These are phyloP conservation scores for Yamadazyma akitaensis DNA, from an alignment of 805 yeast species.

Conservation along the genomic window DNA sequence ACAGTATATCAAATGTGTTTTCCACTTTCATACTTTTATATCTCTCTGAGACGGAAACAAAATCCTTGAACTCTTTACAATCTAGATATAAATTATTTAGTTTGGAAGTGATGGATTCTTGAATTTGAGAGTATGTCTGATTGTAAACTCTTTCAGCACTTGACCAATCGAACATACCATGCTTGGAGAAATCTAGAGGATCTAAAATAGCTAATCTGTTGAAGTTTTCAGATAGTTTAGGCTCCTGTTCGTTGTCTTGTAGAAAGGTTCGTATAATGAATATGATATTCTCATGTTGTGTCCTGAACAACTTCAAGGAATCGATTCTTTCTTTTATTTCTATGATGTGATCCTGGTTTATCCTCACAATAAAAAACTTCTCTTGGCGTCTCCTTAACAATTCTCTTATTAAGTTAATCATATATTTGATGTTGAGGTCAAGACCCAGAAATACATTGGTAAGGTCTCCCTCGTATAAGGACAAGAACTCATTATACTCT, in stretches of 20 bases:
- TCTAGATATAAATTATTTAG: constrained; percentile 24
- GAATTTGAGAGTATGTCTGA: constrained; percentile 19
- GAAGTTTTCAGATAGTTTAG: constrained; percentile 25
- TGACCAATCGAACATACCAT: constrained; percentile 28
- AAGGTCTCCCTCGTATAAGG: constrained; percentile 19
- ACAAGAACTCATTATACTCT: constrained; percentile 33
- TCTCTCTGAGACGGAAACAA: constrained; percentile 21
- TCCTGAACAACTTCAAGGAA: constrained; percentile 45
- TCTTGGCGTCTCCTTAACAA: constrained; percentile 69
- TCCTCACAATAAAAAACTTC: constrained; percentile 60
- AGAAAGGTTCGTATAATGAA: constrained; percentile 25
- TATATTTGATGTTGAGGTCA: constrained; percentile 61
- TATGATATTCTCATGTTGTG: constrained; percentile 50
- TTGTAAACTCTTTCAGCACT: constrained; percentile 27
- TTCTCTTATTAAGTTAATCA: constrained; percentile 68
- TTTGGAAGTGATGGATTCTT: constrained; percentile 18
- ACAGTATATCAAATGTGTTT: constrained; percentile 16
- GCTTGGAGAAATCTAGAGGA: constrained; percentile 31
- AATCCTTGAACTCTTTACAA: constrained; percentile 28
- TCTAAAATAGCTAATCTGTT: constrained; percentile 26
- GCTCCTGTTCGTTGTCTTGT: constrained; percentile 12
- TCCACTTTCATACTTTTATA: constrained; percentile 18
- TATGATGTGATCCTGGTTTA: constrained; percentile 40
- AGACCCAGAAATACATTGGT: constrained; percentile 43
- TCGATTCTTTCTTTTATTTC: constrained; percentile 42